Evolutionary conservation across 768 basidiomycete species (phyloP).

Genomic region (Porpolomopsis calyptriformis): DNA sequence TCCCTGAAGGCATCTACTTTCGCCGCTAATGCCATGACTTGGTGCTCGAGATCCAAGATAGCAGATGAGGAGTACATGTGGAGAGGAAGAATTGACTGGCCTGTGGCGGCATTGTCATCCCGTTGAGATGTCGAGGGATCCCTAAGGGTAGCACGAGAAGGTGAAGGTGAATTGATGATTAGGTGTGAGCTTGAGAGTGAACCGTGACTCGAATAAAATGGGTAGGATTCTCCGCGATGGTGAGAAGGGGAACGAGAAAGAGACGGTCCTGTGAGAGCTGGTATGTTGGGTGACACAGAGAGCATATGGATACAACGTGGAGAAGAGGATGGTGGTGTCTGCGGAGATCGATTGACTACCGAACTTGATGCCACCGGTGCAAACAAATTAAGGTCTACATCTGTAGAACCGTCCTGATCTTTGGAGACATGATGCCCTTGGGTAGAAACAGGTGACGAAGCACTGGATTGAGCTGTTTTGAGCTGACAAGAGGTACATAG

Average conservation of each 20-base stretch:
- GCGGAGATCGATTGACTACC: neutral
- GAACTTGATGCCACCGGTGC: neutral
- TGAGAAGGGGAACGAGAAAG: neutral
- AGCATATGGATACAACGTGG: neutral
- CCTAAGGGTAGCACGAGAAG: neutral
- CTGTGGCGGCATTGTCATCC: neutral
- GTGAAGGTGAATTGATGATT: neutral
- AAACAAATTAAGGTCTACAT: neutral
- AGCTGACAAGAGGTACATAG: constrained; percentile 8
- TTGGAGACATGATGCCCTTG: no score
- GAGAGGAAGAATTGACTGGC: neutral
- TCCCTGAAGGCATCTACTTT: constrained; percentile 27
- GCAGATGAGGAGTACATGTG: neutral
- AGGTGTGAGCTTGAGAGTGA: neutral
- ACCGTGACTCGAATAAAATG: neutral
- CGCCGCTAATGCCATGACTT: constrained; percentile 22
- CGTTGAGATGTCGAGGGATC: neutral
- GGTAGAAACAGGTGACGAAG: no score
- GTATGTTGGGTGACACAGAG: neutral
- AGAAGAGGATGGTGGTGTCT: neutral
- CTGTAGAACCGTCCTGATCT: no score
- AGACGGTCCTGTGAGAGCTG: neutral
- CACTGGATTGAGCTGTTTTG: constrained; percentile 14
- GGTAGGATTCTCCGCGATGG: neutral
- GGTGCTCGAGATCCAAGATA: neutral